These are phyloP conservation scores for Mortierella sp. DNA, from an alignment of 371 early-diverging fungal genomes.

Conservation along the genomic window DNA sequence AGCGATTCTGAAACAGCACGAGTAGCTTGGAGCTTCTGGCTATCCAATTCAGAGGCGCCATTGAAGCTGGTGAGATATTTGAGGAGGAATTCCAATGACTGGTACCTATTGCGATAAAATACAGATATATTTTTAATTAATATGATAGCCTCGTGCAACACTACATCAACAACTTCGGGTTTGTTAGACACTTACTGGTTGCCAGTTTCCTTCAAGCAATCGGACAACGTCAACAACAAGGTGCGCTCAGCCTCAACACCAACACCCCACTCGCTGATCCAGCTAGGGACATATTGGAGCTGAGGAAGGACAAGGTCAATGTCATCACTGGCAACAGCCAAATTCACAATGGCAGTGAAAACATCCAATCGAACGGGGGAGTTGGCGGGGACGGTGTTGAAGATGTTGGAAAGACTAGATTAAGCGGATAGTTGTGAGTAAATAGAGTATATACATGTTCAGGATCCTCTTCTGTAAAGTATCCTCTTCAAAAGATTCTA, in stretches of 20 bases:
- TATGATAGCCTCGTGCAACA: not conserved
- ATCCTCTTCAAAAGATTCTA: not conserved
- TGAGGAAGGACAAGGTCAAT: constrained; percentile 77
- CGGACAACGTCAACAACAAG: constrained; percentile 74
- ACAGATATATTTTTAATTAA: not conserved
- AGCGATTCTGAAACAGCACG: constrained; percentile 65
- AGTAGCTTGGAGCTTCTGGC: constrained; percentile 62
- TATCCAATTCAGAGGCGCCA: constrained; percentile 56
- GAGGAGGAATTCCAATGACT: constrained; percentile 57
- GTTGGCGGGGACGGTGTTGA: constrained; percentile 77
- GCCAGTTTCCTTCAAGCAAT: constrained; percentile 72
- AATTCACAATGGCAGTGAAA: constrained; percentile 80
- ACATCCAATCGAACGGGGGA: constrained; percentile 78
- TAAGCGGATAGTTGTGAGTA: not conserved
- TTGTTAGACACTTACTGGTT: constrained; percentile 66
- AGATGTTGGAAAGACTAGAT: constrained; percentile 83
- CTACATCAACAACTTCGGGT: not conserved
- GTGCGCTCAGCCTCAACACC: constrained; percentile 66
- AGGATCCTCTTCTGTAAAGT: not conserved
- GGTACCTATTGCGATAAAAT: constrained; percentile 50
- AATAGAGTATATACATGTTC: not conserved
- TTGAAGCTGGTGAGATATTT: constrained; percentile 73
- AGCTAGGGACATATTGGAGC: constrained; percentile 73
- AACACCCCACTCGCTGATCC: constrained; percentile 85
- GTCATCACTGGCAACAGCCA: constrained; percentile 79